These are phyloP conservation scores for Aspergillus haitiensis DNA, from an alignment of 495 filamentous ascomycete species.

Conservation along the genomic window DNA sequence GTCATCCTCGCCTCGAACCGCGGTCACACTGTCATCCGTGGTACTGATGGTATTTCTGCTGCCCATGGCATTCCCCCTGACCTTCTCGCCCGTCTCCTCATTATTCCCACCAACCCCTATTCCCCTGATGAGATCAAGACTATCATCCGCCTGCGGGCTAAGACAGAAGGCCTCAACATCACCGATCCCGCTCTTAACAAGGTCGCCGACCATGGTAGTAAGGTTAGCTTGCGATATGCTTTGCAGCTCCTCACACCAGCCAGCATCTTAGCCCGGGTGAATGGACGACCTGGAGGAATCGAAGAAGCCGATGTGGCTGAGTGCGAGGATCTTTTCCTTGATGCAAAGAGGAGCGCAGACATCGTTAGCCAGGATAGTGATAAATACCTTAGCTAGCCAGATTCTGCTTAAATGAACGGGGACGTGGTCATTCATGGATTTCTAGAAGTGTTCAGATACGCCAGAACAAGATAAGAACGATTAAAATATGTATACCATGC, in stretches of 20 bases:
- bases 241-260: constrained; percentile 90
- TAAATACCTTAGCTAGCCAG: constrained; percentile 54
- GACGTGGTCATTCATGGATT: constrained; percentile 1
- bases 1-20: constrained; percentile 97
- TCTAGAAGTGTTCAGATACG: neutral
- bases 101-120: constrained; percentile 90
- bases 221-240: constrained; percentile 87
- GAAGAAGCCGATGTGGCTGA: constrained; percentile 82
- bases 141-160: constrained; percentile 80
- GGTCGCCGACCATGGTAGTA: constrained; percentile 79
- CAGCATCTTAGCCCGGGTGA: constrained; percentile 66
- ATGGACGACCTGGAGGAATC: constrained; percentile 68
- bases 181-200: constrained; percentile 80
- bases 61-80: constrained; percentile 94
- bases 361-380: constrained; percentile 65
- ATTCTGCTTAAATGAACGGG: constrained; percentile 8
- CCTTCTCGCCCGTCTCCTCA: constrained; percentile 86
- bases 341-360: constrained; percentile 78
- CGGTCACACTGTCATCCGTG: constrained; percentile 84
- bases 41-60: constrained; percentile 76
- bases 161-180: constrained; percentile 76
- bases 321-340: constrained; percentile 85
- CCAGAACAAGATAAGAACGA: neutral
- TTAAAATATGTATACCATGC: constrained; percentile 31
- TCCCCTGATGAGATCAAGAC: constrained; percentile 80